Percentiles rank a stretch among this genome's conserved stretches.
Conservation (phyloP, 2,329 filamentous ascomycete genomes). For the Diaporthe sp. region DNA sequence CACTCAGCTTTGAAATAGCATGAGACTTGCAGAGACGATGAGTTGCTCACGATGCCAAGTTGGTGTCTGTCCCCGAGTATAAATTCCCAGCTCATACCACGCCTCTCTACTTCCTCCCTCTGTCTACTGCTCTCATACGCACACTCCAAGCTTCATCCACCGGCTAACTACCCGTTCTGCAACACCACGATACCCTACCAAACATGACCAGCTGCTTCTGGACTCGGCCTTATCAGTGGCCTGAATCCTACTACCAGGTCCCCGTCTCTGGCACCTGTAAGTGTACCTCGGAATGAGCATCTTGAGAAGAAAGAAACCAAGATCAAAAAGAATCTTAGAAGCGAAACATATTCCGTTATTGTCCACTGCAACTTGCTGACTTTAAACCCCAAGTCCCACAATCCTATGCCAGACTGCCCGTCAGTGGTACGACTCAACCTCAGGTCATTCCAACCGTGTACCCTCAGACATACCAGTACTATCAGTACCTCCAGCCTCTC, state of each 20-base stretch:
- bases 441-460: constrained; percentile 2
- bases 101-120: background rate
- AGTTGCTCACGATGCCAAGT: background rate
- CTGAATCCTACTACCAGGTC: constrained; percentile 33
- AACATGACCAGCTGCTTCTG: constrained; percentile 20
- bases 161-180: background rate
- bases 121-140: background rate
- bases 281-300: background rate
- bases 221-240: constrained; percentile 15
- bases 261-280: constrained; percentile 27
- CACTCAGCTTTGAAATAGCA: background rate
- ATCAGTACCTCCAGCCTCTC: background rate
- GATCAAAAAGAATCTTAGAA: background rate
- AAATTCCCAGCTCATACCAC: background rate
- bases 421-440: constrained; percentile 30
- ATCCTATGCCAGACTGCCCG: constrained; percentile 15
- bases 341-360: too few relatives aligned
- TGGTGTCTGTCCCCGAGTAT: background rate
- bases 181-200: background rate
- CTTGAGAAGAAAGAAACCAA: background rate
- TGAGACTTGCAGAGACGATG: background rate
- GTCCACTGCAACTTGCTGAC: background rate
- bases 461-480: background rate
- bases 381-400: background rate
- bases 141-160: background rate